These are phyloP conservation scores for Vanrija pseudolonga DNA, from an alignment of 1,284 basidiomycete species.

Conservation along the genomic window DNA sequence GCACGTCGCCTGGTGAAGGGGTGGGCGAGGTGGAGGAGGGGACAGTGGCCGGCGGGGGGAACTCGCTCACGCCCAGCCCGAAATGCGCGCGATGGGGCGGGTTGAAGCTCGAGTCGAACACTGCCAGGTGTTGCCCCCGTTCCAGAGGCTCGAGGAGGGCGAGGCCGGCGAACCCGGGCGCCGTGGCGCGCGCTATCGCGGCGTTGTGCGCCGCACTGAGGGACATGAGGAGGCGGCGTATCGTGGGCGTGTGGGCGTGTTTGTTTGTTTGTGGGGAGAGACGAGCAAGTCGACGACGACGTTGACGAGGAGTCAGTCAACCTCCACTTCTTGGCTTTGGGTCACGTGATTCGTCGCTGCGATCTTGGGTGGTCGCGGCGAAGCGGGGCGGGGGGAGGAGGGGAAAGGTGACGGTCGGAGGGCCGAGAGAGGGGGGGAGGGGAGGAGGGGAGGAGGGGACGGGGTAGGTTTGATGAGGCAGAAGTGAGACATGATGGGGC, in stretches of 20 bases:
- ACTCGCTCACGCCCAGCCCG: slow-evolving; percentile 58
- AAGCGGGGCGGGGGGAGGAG: slow-evolving; percentile 5
- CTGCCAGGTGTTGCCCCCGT: slow-evolving; percentile 45
- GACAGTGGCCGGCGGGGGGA: slow-evolving; percentile 15
- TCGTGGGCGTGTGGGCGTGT: no score
- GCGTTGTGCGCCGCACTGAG: slow-evolving; percentile 21
- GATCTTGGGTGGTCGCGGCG: neutral
- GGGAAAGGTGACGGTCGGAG: neutral
- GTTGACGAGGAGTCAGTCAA: no score
- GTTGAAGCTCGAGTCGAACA: slow-evolving; percentile 92
- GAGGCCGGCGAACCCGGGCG: slow-evolving; percentile 12
- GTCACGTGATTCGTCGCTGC: no score
- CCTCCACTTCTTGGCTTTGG: no score
- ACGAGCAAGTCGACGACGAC: no score
- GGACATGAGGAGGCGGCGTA: slow-evolving; percentile 39
- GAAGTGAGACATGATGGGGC: no score
- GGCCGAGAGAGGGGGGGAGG: slow-evolving; percentile 1
- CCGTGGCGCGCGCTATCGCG: slow-evolving; percentile 2
- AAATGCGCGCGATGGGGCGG: slow-evolving; percentile 86
- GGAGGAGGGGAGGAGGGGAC: no score
- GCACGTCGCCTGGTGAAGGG: slow-evolving; percentile 2
- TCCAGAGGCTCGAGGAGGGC: slow-evolving; percentile 16
- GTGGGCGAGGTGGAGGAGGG: slow-evolving; percentile 48
- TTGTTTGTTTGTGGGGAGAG: no score
- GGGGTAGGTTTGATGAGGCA: no score